Percentiles rank a stretch among this genome's conserved stretches.
phyloP scores from a whole-genome alignment of 2,329 filamentous ascomycete species.

The Volutella citrinella region DNA sequence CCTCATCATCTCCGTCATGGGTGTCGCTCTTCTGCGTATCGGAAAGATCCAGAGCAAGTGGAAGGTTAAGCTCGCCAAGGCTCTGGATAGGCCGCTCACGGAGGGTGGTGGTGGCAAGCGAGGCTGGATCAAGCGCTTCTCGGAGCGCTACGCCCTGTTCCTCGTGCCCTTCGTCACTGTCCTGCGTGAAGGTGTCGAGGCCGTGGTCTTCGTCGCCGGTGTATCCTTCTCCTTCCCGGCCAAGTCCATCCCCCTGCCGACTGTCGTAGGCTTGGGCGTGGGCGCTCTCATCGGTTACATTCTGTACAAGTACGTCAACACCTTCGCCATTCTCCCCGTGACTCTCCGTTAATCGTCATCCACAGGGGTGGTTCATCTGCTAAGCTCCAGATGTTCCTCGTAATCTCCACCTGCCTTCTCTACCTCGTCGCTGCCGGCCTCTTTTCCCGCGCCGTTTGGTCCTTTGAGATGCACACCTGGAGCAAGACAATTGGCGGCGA shows the following conservation, averaged over 20 bases:
- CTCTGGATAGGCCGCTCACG: slow-evolving; percentile 53
- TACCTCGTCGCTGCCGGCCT: slow-evolving; percentile 83
- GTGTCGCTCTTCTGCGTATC: slow-evolving; percentile 74
- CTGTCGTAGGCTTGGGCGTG: slow-evolving; percentile 67
- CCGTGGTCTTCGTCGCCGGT: slow-evolving; percentile 81
- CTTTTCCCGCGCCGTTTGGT: slow-evolving; percentile 76
- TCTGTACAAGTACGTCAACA: slow-evolving; percentile 72
- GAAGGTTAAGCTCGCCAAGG: slow-evolving; percentile 75
- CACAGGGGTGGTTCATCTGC: slow-evolving; percentile 41
- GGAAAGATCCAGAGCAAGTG: slow-evolving; percentile 85
- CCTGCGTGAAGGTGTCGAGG: slow-evolving; percentile 82
- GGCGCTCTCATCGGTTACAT: slow-evolving; percentile 67
- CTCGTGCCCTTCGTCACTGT: slow-evolving; percentile 83
- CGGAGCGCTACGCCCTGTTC: slow-evolving; percentile 84
- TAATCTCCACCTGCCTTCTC: slow-evolving; percentile 76
- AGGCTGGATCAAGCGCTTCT: slow-evolving; percentile 56
- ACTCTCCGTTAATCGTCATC: too few species aligned
- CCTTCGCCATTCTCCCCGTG: too few species aligned
- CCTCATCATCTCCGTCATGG: slow-evolving; percentile 79
- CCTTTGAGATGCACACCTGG: slow-evolving; percentile 69
- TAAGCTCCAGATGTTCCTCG: slow-evolving; percentile 69
- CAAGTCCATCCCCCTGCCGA: slow-evolving; percentile 72
- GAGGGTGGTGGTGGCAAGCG: slow-evolving; percentile 37
- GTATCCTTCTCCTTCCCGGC: slow-evolving; percentile 76
- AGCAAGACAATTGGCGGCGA: slow-evolving; percentile 61